phyloP scores from a whole-genome alignment of 371 early-diverging fungal genomes.

The Catenaria anguillulae region DNA sequence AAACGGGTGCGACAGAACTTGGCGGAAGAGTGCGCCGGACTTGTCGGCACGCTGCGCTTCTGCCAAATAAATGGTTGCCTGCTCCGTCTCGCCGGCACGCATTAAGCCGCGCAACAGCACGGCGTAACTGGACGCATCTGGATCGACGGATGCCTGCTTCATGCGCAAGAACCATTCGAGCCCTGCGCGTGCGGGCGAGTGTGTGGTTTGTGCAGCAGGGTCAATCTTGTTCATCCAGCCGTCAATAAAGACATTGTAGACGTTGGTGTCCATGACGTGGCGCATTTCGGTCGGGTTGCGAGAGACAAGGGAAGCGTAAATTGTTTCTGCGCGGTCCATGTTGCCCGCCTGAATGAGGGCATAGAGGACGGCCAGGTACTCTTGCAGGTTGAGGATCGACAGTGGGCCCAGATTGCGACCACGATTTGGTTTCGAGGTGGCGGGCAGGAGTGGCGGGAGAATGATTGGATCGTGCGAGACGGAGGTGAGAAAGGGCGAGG shows the following conservation, averaged over 20 bases:
- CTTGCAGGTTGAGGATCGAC: constrained; percentile 12
- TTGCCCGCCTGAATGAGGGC: constrained; percentile 60
- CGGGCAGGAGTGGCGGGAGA: too few relatives aligned
- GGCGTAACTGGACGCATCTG: constrained; percentile 56
- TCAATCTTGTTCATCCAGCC: constrained; percentile 37
- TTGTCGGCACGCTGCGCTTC: background rate
- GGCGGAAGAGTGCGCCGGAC: background rate
- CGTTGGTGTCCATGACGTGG: constrained; percentile 44
- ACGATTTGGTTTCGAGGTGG: too few relatives aligned
- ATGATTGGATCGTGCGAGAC: too few relatives aligned
- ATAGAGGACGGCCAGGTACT: constrained; percentile 48
- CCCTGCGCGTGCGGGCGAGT: constrained; percentile 20
- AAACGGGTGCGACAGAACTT: background rate
- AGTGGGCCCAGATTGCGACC: too few relatives aligned
- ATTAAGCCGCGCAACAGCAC: constrained; percentile 52
- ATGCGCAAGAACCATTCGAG: constrained; percentile 58
- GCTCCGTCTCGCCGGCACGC: constrained; percentile 9
- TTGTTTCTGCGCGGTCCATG: constrained; percentile 56
- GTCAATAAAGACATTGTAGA: constrained; percentile 71
- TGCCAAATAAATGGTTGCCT: constrained; percentile 1
- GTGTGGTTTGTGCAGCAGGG: background rate
- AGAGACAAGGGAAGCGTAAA: constrained; percentile 50
- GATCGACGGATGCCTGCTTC: constrained; percentile 31
- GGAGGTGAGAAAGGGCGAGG: too few relatives aligned
- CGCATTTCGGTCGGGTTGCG: constrained; percentile 51